Percentiles rank a stretch among this genome's conserved stretches.
Conservation (phyloP, 2,329 filamentous ascomycete genomes). For the Lachnellula suecica region DNA sequence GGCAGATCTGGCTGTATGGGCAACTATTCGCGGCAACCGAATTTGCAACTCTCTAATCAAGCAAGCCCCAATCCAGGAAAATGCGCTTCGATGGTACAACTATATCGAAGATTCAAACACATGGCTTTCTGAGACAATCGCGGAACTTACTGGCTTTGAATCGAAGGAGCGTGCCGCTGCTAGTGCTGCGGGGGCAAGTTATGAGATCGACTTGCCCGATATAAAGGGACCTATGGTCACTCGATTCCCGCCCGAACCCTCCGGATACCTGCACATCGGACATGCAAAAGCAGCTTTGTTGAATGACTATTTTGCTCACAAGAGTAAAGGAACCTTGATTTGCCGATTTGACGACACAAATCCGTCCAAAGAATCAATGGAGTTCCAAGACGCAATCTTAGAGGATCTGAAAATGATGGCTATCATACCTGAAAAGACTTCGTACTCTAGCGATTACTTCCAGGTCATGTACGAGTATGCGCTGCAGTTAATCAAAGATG, state of each 20-base stretch:
- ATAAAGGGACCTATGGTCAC: not conserved
- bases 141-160: not conserved
- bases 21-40: not conserved
- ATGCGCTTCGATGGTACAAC: not conserved
- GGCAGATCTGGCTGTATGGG: conserved; percentile 1
- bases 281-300: conserved; percentile 89
- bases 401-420: conserved; percentile 88
- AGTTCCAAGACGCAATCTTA: conserved; percentile 88
- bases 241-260: conserved; percentile 27
- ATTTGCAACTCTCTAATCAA: not conserved
- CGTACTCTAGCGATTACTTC: conserved; percentile 94
- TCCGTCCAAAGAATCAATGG: conserved; percentile 91
- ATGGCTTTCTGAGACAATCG: not conserved
- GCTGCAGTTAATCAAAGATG: conserved; percentile 76
- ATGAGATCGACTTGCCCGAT: not conserved
- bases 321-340: conserved; percentile 83
- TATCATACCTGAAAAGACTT: conserved; percentile 78
- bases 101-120: not conserved
- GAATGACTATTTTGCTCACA: conserved; percentile 92
- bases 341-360: conserved; percentile 96
- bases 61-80: not conserved
- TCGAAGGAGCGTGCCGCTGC: not conserved
- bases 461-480: conserved; percentile 83
- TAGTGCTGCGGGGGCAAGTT: not conserved
- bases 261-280: conserved; percentile 85